phyloP scores from a whole-genome alignment of 805 yeast species.

The Helenozyma rhizophorensis region DNA sequence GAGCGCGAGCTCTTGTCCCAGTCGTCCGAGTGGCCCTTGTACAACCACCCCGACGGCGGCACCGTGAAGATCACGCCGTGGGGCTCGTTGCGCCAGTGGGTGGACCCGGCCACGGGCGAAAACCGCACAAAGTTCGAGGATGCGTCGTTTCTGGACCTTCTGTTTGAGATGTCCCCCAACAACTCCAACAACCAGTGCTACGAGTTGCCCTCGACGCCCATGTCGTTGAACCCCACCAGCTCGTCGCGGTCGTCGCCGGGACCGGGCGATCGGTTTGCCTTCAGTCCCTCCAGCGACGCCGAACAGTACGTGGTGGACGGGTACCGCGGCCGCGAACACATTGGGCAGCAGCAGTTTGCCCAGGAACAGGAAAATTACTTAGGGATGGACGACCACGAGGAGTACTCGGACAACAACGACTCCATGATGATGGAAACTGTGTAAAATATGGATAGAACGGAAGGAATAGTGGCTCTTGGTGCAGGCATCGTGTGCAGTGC shows the following conservation, averaged over 20 bases:
- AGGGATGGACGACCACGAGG: constrained; percentile 30
- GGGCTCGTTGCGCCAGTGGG: constrained; percentile 51
- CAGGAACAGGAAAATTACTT: constrained; percentile 37
- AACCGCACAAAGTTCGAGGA: constrained; percentile 47
- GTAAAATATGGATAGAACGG: too few relatives aligned
- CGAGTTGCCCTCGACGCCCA: constrained; percentile 17
- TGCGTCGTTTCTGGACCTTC: constrained; percentile 19
- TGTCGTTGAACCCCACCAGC: constrained; percentile 12
- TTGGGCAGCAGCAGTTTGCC: constrained; percentile 13
- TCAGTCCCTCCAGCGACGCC: constrained; percentile 37
- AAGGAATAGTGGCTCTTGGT: too few relatives aligned
- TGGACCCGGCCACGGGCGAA: constrained; percentile 40
- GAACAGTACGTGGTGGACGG: constrained; percentile 37
- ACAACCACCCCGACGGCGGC: constrained; percentile 61
- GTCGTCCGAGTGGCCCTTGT: constrained; percentile 48
- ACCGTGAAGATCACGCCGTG: constrained; percentile 57
- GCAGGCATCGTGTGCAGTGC: too few relatives aligned
- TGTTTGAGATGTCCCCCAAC: constrained; percentile 14
- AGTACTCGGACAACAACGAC: constrained; percentile 12
- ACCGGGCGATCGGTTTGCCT: constrained; percentile 14
- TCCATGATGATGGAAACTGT: constrained; percentile 5
- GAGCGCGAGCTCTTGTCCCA: constrained; percentile 13
- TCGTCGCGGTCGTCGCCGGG: constrained; percentile 15
- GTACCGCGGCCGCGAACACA: constrained; percentile 12
- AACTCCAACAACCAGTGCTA: constrained; percentile 7